Base-by-base conservation (phyloP, 305 asterid genomes). In the Fraxinus dipetala region DNA sequence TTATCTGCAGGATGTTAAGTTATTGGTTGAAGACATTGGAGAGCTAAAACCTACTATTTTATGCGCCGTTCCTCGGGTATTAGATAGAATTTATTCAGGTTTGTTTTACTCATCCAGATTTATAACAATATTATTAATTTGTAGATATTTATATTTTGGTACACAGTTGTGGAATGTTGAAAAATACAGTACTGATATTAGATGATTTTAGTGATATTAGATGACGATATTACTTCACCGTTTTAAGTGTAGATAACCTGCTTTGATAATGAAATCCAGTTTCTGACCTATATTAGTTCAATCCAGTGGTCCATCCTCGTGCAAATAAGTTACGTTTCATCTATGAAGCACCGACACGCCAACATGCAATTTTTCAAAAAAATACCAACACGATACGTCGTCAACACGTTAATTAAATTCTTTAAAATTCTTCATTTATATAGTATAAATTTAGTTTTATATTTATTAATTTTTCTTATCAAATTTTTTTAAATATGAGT, bases 11-110 rank as follows among this genome's bases (percentile, higher is more conserved):
- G 98, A 96, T 92, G 98, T 92, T 32, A 94, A 94, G 87, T 90
- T 94, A 78, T 87, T 95, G 82, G 92, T 92, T 26, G 98, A 95
- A 86, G 99, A 95, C 87, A 88, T 95, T 83, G 93, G 79, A 78
- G 97, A 87, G 89, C 90, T 95, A 73, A 94, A 95, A 84, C 99
- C 99, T 34, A 92, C 97, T 76, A 78, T 95, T 80, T 95, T 94
- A 83, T 95, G 98, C 85, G 98, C 97, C 78, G 99, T 95, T 89
- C 99, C 99, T 79, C 94, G 99, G 32, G 99, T 95, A 7, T 81
- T 94, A 80, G 99, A 95, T 38, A 89, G 99, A 89, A 94, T 95
- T 72, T 86, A 94, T 86, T 75, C 98, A 87, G 99, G 99, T 94
- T 82, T 70, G 88, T 80, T 35, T 65, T 79, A 78, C 63, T 77